These are phyloP conservation scores for Mycena rebaudengoi DNA, from an alignment of 768 basidiomycete genomes.

Conservation along the genomic window DNA sequence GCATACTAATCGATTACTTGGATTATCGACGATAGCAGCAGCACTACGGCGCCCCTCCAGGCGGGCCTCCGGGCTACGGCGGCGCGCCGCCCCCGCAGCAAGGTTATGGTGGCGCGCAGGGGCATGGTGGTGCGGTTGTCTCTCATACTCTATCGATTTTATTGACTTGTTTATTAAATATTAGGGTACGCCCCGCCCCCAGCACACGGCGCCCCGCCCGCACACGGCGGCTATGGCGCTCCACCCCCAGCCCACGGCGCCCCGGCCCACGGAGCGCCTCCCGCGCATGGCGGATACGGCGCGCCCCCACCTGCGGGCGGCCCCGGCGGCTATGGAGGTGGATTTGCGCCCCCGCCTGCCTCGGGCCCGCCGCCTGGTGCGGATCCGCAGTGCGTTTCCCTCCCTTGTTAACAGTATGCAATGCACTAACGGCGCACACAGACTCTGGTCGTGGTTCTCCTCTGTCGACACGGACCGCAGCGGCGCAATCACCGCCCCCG, in stretches of 20 bases:
- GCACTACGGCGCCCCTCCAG: conserved; percentile 5
- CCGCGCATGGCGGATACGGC: background rate
- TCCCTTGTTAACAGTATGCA: background rate
- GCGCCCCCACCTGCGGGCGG: background rate
- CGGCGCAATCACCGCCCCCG: conserved; percentile 67
- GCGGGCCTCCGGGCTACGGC: background rate
- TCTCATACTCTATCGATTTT: too few relatives aligned
- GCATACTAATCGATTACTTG: too few relatives aligned
- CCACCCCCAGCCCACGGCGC: background rate
- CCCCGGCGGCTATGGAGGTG: conserved; percentile 34
- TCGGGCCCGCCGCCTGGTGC: conserved; percentile 68
- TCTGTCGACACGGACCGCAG: conserved; percentile 77
- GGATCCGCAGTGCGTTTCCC: conserved; percentile 72
- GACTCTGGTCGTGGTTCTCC: conserved; percentile 78
- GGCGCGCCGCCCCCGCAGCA: background rate
- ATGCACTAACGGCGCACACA: conserved; percentile 34
- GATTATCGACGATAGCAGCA: too few relatives aligned
- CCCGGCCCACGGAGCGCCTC: too few relatives aligned
- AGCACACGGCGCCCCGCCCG: background rate
- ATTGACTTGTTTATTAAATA: too few relatives aligned
- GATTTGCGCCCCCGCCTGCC: conserved; percentile 34
- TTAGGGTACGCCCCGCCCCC: background rate
- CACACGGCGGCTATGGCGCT: background rate
- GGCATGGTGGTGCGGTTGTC: too few relatives aligned
- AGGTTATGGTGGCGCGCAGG: background rate